Base-by-base conservation (phyloP, 495 filamentous ascomycete species). In the Xylaria curta region DNA sequence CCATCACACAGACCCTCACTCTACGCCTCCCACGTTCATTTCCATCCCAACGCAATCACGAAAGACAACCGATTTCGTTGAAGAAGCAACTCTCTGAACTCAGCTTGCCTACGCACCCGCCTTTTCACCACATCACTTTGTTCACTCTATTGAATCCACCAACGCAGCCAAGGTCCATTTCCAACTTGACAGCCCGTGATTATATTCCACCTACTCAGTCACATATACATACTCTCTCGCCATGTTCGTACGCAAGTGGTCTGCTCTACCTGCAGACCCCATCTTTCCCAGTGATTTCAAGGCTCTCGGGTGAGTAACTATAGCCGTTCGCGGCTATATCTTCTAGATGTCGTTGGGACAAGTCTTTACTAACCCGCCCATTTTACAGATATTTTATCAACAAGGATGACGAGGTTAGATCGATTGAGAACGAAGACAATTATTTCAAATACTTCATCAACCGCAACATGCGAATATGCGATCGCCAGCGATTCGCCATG, bases 371-470 rank as follows among this genome's bases (percentile, higher is more conserved):
- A 42, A 3, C 33, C 44, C 4, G 21, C 28, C 0, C 10, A 40
- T 36, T 72, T 60, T 2, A 70, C 63, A 94, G 92, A 17, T 94
- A 92, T 76, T 90, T 89, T 75, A 80, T 95, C 82, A 93, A 90
- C 66, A 85, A 89, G 3, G 80, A 88, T 10, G 91, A 94, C 74
- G 89, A 93, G 76, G 89, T 97, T 73, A 87, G 91, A 54, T 87
- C 83, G 73, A 89, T 92, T 71, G 82, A 86, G 10, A 81, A 92
- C 69, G 89, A 91, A 3, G 84, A 90, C 24, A 79, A 87, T 76
- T 90, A 89, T 75, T 95, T 93, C 82, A 85, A 91, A 71, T 97
- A 84, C 86, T 91, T 88, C 78, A 79, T 92, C 72, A 90, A 85
- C 78, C 90, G 88, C 68, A 92, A 93, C 79, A 82, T 86, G 21